phyloP scores from a whole-genome alignment of 1,284 basidiomycete genomes.

The Puccinia coronata region DNA sequence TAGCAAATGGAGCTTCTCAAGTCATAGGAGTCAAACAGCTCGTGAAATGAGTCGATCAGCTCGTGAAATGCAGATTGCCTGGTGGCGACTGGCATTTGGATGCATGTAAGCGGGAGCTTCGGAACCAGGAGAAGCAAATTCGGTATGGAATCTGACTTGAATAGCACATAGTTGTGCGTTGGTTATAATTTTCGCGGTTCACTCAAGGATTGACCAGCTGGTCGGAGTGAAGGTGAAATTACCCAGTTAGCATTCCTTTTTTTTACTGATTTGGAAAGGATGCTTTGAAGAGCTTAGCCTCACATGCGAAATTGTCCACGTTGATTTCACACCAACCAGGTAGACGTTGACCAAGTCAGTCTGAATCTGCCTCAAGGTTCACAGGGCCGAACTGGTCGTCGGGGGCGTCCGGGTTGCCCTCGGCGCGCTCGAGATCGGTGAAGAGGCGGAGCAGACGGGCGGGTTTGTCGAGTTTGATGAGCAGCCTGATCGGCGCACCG shows the following conservation, averaged over 20 bases:
- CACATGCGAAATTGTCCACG: slow-evolving; percentile 32
- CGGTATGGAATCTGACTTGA: slow-evolving; percentile 41
- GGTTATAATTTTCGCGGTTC: slow-evolving; percentile 46
- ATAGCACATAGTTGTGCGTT: slow-evolving; percentile 48
- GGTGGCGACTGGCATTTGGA: slow-evolving; percentile 30
- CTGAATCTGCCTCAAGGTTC: slow-evolving; percentile 16
- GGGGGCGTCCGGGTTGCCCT: neutral
- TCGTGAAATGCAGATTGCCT: slow-evolving; percentile 38
- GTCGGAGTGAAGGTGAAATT: neutral
- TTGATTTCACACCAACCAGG: too few relatives aligned
- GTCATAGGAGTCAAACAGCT: slow-evolving; percentile 35
- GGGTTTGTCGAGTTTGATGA: slow-evolving; percentile 88
- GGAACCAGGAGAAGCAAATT: too few relatives aligned
- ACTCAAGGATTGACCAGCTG: too few relatives aligned
- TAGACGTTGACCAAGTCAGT: slow-evolving; percentile 29
- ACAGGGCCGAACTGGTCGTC: neutral
- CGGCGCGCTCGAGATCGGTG: slow-evolving; percentile 61
- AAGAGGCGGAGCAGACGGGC: slow-evolving; percentile 82
- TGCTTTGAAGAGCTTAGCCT: neutral
- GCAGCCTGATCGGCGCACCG: slow-evolving; percentile 82
- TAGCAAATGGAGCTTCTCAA: slow-evolving; percentile 40
- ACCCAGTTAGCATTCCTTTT: neutral
- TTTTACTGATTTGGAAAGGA: neutral
- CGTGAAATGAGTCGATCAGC: too few relatives aligned
- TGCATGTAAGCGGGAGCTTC: slow-evolving; percentile 37